These are phyloP conservation scores for Dryas alaskensis DNA, from an alignment of 306 rosid species.

Conservation along the genomic window DNA sequence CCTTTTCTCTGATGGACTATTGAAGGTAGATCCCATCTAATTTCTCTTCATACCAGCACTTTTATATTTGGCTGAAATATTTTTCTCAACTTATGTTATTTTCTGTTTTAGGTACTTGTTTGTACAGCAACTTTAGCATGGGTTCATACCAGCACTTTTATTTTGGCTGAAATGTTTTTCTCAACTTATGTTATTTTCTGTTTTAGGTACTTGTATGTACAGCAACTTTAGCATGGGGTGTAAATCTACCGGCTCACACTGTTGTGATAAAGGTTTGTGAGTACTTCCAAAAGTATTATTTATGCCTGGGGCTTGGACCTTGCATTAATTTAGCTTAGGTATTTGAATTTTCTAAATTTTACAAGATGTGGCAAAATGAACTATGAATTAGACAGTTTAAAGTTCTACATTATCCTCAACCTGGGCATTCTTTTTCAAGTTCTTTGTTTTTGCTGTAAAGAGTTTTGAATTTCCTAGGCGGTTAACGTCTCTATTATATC, in stretches of 20 bases:
- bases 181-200: constrained; percentile 24
- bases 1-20: constrained; percentile 86
- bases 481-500: not conserved
- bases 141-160: constrained; percentile 29
- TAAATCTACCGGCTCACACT: constrained; percentile 96
- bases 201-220: constrained; percentile 94
- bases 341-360: not conserved
- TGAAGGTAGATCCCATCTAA: constrained; percentile 52
- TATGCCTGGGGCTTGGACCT: not conserved
- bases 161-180: constrained; percentile 10
- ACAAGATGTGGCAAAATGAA: not conserved
- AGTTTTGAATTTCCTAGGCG: not conserved
- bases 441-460: not conserved
- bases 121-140: constrained; percentile 98
- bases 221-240: constrained; percentile 99
- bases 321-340: not conserved
- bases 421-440: not conserved
- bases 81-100: constrained; percentile 23
- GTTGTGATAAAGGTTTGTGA: constrained; percentile 89
- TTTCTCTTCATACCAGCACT: not conserved
- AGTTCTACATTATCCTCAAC: too few species aligned
- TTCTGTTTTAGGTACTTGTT: constrained; percentile 75
- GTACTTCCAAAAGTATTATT: not conserved
- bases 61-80: not conserved
- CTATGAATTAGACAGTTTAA: not conserved